A percentile compares a stretch with the other conserved stretches of the same genome.
These are phyloP conservation scores for Penicillium concentricum DNA, from an alignment of 2,329 filamentous ascomycete species.

Conservation along the genomic window DNA sequence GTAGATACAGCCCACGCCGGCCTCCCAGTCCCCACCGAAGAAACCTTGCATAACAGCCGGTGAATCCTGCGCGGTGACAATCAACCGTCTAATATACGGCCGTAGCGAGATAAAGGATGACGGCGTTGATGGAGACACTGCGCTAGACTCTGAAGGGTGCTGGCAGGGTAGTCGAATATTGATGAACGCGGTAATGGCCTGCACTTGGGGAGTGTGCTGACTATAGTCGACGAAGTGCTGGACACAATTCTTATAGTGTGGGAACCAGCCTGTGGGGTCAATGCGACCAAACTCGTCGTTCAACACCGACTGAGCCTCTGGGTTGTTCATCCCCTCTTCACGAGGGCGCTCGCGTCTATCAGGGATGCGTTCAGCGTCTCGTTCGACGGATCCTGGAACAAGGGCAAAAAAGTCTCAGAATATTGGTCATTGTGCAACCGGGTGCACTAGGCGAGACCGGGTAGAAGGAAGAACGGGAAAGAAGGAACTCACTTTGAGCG, in stretches of 20 bases:
- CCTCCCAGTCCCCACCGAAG: conserved; percentile 83
- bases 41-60: conserved; percentile 80
- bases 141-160: conserved; percentile 48
- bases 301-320: conserved; percentile 12
- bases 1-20: conserved; percentile 76
- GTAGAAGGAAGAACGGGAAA: not conserved
- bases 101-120: conserved; percentile 62
- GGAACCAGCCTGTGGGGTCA: conserved; percentile 82
- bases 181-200: conserved; percentile 83
- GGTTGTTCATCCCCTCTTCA: conserved; percentile 14
- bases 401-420: conserved; percentile 21
- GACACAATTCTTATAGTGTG: conserved; percentile 80
- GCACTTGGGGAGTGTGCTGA: conserved; percentile 74
- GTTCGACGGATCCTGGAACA: conserved; percentile 26
- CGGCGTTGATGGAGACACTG: conserved; percentile 32
- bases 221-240: conserved; percentile 86
- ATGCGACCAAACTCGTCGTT: conserved; percentile 45
- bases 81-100: conserved; percentile 85
- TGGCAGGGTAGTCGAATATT: conserved; percentile 92
- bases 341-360: conserved; percentile 22
- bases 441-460: conserved; percentile 23
- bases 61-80: conserved; percentile 92
- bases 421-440: conserved; percentile 66
- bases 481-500: conserved; percentile 28
- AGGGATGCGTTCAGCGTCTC: conserved; percentile 30